Percentiles rank a stretch among this genome's conserved stretches.
These are phyloP conservation scores for Besnoitia besnoiti DNA, from an alignment of 169 alveolate species.

Conservation along the genomic window DNA sequence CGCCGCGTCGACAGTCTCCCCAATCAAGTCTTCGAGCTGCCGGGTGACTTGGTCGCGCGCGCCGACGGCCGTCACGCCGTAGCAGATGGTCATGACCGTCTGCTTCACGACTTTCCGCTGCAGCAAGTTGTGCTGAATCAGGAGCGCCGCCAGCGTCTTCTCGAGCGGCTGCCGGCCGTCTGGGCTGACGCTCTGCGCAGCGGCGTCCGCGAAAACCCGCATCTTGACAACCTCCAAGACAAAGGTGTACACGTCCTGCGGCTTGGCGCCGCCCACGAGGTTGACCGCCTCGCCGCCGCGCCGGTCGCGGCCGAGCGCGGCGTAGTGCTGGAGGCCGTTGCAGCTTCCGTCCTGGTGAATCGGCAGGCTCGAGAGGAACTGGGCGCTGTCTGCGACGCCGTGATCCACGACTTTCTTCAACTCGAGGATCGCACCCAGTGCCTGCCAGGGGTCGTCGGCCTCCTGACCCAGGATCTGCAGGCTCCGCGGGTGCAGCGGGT, in stretches of 20 bases:
- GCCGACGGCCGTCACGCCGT: constrained; percentile 95
- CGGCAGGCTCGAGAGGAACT: constrained; percentile 87
- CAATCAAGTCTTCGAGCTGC: constrained; percentile 80
- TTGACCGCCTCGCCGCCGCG: constrained; percentile 95
- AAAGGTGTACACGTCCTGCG: constrained; percentile 96
- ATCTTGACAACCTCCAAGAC: constrained; percentile 75
- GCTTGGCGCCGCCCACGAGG: constrained; percentile 88
- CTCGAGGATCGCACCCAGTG: constrained; percentile 85
- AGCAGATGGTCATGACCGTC: constrained; percentile 98
- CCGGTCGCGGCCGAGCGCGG: constrained; percentile 94
- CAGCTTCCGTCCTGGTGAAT: constrained; percentile 98
- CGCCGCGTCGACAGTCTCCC: constrained; percentile 68
- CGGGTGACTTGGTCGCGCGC: constrained; percentile 84
- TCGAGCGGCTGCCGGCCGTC: background rate
- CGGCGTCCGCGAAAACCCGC: constrained; percentile 49
- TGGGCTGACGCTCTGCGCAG: background rate
- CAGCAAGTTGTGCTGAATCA: constrained; percentile 72
- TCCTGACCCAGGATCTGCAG: constrained; percentile 82
- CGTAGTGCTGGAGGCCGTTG: constrained; percentile 96
- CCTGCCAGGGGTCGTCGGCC: constrained; percentile 96
- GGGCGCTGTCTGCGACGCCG: constrained; percentile 82
- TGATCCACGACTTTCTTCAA: constrained; percentile 61
- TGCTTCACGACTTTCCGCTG: constrained; percentile 94
- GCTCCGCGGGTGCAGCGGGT: constrained; percentile 85
- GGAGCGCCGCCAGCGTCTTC: background rate